Percentiles rank a stretch among this genome's conserved stretches.
These are phyloP conservation scores for Astragalus glycyphyllos DNA, from an alignment of 306 rosid genomes.

Conservation along the genomic window DNA sequence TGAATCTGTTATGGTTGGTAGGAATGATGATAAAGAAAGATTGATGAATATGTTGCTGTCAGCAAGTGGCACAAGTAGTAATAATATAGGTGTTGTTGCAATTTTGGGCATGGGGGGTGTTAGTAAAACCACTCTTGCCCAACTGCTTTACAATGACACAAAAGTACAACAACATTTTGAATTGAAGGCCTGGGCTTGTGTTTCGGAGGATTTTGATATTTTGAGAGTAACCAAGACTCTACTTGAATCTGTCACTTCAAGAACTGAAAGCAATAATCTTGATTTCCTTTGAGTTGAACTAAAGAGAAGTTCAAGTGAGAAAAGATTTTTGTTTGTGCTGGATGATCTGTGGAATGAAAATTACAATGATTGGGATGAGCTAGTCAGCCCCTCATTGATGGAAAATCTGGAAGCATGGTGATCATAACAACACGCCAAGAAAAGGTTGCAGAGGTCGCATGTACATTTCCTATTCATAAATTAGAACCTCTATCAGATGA, in stretches of 20 bases:
- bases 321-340: background rate
- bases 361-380: constrained; percentile 1
- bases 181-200: background rate
- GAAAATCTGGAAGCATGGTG: constrained; percentile 17
- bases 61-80: background rate
- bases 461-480: too few relatives aligned
- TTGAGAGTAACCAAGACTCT: too few relatives aligned
- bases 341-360: constrained; percentile 2
- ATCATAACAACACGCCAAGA: too few relatives aligned
- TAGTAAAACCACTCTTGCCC: background rate
- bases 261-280: too few relatives aligned
- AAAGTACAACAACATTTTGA: background rate
- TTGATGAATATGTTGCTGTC: background rate
- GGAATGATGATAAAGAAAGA: constrained; percentile 35
- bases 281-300: constrained; percentile 6
- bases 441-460: too few relatives aligned
- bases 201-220: constrained; percentile 8
- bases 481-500: too few relatives aligned
- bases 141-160: background rate
- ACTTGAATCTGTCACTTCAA: too few relatives aligned
- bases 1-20: constrained; percentile 30
- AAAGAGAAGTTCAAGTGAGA: background rate
- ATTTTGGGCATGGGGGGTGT: constrained; percentile 23
- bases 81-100: constrained; percentile 13
- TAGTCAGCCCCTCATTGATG: background rate